Conservation (phyloP, 2,329 filamentous ascomycete genomes). For the Fusarium equiseti region DNA sequence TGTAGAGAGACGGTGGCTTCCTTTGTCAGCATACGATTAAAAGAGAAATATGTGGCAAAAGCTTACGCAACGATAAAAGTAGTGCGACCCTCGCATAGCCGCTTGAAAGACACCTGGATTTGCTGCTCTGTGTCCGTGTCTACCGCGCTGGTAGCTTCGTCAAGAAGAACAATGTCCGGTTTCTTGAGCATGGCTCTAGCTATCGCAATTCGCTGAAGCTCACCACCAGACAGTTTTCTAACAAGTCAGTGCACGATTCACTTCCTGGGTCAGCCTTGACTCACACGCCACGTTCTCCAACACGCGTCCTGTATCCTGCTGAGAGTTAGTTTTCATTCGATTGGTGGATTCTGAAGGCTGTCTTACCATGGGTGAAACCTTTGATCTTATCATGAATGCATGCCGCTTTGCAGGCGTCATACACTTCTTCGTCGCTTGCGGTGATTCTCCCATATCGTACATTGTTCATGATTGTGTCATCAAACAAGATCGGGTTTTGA, state of each 20-base stretch:
- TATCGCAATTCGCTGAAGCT: constrained; percentile 75
- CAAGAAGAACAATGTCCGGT: constrained; percentile 80
- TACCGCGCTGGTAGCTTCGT: constrained; percentile 83
- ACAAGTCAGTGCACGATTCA: constrained; percentile 37
- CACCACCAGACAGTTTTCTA: constrained; percentile 73
- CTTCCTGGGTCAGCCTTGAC: constrained; percentile 25
- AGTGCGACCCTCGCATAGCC: constrained; percentile 70
- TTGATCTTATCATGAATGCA: constrained; percentile 70
- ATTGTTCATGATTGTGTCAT: constrained; percentile 71
- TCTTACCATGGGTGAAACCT: constrained; percentile 62
- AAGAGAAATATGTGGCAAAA: background rate
- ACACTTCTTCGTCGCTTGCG: constrained; percentile 67
- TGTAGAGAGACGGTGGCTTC: constrained; percentile 75
- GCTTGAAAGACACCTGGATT: constrained; percentile 71
- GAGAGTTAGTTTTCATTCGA: constrained; percentile 20
- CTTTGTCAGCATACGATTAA: constrained; percentile 17
- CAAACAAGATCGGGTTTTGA: constrained; percentile 67
- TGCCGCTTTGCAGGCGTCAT: constrained; percentile 66
- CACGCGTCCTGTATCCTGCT: constrained; percentile 61
- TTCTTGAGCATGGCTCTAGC: constrained; percentile 79
- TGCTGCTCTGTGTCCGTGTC: constrained; percentile 77
- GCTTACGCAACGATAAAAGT: constrained; percentile 74
- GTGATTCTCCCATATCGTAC: constrained; percentile 67
- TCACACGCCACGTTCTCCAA: constrained; percentile 64
- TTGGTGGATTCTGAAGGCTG: no score